Percentiles rank a stretch among this genome's conserved stretches.
These are phyloP conservation scores for Dothistroma pini DNA, from an alignment of 2,329 filamentous ascomycete species.

Conservation along the genomic window DNA sequence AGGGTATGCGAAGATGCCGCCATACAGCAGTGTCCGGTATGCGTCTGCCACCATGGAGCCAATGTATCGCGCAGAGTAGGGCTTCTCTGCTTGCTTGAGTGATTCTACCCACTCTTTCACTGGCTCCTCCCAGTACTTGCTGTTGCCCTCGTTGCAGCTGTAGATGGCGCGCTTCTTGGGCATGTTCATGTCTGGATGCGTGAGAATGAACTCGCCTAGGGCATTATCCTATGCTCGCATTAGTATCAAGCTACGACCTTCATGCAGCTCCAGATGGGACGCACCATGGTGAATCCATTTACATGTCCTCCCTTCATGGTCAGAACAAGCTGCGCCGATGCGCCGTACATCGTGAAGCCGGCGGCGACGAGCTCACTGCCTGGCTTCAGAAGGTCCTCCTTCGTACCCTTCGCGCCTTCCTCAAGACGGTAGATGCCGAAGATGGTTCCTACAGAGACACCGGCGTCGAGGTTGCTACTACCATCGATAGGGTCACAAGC, in stretches of 20 bases:
- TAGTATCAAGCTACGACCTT: too few species aligned
- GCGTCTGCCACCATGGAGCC: constrained; percentile 98
- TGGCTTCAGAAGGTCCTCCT: constrained; percentile 83
- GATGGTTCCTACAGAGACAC: constrained; percentile 96
- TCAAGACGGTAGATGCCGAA: constrained; percentile 90
- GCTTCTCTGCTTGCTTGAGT: constrained; percentile 74
- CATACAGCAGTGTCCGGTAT: constrained; percentile 91
- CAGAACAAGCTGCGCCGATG: constrained; percentile 91
- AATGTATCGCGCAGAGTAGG: constrained; percentile 93
- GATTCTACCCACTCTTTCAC: constrained; percentile 86
- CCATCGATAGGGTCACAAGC: constrained; percentile 98
- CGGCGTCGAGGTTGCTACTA: constrained; percentile 94
- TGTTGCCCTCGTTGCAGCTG: constrained; percentile 98
- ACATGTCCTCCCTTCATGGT: constrained; percentile 91
- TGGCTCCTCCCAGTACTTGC: constrained; percentile 87
- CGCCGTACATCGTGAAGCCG: constrained; percentile 99
- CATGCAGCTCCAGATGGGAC: too few species aligned
- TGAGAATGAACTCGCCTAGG: constrained; percentile 97
- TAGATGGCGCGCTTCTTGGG: constrained; percentile 82
- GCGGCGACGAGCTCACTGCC: constrained; percentile 88
- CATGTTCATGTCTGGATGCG: constrained; percentile 89
- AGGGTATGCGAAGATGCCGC: constrained; percentile 95
- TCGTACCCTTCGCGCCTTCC: constrained; percentile 67
- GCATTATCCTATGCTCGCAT: constrained; percentile 62
- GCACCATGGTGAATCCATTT: constrained; percentile 85